phyloP scores from a whole-genome alignment of 148 eudicot genomes.

The Chenopodium album region DNA sequence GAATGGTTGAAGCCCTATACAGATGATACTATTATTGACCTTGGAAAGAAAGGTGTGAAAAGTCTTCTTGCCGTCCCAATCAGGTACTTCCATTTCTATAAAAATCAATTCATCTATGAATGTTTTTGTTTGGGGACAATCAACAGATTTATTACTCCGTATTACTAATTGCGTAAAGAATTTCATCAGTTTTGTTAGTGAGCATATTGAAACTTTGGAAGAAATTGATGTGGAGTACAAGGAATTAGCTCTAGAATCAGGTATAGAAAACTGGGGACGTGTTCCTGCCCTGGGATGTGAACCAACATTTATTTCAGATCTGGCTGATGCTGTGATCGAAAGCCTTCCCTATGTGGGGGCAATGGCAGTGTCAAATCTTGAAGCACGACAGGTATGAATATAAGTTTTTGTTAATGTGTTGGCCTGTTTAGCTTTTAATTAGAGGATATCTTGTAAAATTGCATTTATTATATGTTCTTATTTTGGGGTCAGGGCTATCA shows the following conservation, averaged over 20 bases:
- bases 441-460: background rate
- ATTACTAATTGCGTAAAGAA: background rate
- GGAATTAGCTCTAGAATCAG: slow-evolving; percentile 86
- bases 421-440: background rate
- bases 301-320: slow-evolving; percentile 78
- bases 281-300: slow-evolving; percentile 94
- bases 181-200: slow-evolving; percentile 83
- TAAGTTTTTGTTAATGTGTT: background rate
- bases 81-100: slow-evolving; percentile 43
- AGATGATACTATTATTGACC: slow-evolving; percentile 84
- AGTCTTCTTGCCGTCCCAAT: slow-evolving; percentile 94
- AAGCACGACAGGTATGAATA: slow-evolving; percentile 79
- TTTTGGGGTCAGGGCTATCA: background rate
- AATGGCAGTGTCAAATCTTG: slow-evolving; percentile 96
- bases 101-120: background rate
- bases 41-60: slow-evolving; percentile 88
- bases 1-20: slow-evolving; percentile 99
- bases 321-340: slow-evolving; percentile 99
- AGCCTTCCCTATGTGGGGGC: slow-evolving; percentile 99
- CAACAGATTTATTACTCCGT: background rate
- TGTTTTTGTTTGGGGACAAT: background rate
- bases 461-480: background rate
- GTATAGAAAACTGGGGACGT: slow-evolving; percentile 92
- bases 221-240: slow-evolving; percentile 97
- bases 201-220: slow-evolving; percentile 94